Conservation (phyloP, 2,329 filamentous ascomycete genomes). For the Aplosporella prunicola region DNA sequence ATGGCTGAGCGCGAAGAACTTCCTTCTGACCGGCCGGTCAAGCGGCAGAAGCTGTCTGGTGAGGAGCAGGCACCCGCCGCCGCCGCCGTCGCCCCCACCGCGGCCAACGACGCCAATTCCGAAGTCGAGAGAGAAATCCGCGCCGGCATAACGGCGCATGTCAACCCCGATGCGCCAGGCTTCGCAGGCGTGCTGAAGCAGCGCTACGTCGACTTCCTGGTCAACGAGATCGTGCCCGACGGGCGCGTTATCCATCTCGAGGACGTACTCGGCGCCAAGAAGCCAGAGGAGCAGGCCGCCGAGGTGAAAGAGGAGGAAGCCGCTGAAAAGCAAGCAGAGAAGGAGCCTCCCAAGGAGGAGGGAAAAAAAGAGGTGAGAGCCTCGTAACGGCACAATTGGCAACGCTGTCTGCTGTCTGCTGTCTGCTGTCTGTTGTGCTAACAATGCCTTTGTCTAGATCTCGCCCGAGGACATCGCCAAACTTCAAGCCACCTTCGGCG, state of each 20-base stretch:
- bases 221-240: constrained; percentile 74
- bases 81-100: not conserved
- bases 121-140: constrained; percentile 29
- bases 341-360: constrained; percentile 5
- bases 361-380: constrained; percentile 13
- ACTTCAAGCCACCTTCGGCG: constrained; percentile 42
- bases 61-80: not conserved
- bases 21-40: constrained; percentile 1
- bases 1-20: constrained; percentile 7
- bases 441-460: constrained; percentile 17
- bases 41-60: constrained; percentile 6
- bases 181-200: constrained; percentile 58
- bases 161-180: constrained; percentile 46
- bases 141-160: constrained; percentile 55
- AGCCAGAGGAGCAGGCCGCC: constrained; percentile 2
- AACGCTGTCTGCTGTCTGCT: too few relatives aligned
- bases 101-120: not conserved
- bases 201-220: constrained; percentile 83
- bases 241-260: constrained; percentile 67
- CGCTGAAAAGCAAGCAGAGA: constrained; percentile 13
- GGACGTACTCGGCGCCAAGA: constrained; percentile 29
- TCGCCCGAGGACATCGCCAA: constrained; percentile 28
- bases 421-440: too few relatives aligned
- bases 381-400: too few relatives aligned
- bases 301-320: constrained; percentile 7